Evolutionary conservation across 768 basidiomycete species (phyloP).

Genomic region (Pholiota conissans): DNA sequence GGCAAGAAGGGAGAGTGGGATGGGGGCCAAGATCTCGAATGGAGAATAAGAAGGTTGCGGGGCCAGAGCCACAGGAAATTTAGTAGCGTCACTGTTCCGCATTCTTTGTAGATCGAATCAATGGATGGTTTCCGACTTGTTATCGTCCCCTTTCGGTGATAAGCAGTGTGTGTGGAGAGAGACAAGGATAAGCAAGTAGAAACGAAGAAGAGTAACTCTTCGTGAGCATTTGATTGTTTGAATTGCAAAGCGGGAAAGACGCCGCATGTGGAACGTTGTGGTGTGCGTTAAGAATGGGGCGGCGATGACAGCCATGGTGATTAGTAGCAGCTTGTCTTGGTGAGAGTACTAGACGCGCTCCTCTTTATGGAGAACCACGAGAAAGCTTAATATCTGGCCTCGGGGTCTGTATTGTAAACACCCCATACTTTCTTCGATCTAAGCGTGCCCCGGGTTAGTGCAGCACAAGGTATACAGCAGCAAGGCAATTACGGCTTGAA

Average conservation of each 20-base stretch:
- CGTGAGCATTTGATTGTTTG: conserved; percentile 29
- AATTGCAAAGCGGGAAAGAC: conserved; percentile 24
- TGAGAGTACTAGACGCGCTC: not conserved
- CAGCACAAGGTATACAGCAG: not conserved
- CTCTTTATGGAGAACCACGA: not conserved
- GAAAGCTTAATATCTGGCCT: conserved; percentile 3
- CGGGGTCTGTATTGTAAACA: conserved; percentile 1
- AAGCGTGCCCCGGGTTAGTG: not conserved
- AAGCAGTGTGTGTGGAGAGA: conserved; percentile 9
- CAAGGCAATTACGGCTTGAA: not conserved
- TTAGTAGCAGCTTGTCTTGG: not conserved
- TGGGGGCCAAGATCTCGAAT: conserved; percentile 41
- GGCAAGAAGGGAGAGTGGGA: conserved; percentile 60
- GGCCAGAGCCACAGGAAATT: not conserved
- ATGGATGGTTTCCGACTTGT: not conserved
- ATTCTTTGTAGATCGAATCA: not conserved
- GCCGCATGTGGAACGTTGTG: conserved; percentile 9
- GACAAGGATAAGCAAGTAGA: conserved; percentile 24
- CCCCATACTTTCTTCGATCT: not conserved
- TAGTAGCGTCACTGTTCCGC: not conserved
- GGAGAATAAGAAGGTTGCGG: not conserved
- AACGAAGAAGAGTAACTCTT: conserved; percentile 25
- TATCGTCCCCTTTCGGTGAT: not conserved
- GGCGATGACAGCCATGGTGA: not conserved
- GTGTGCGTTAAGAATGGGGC: not conserved